Percentiles rank a stretch among this genome's conserved stretches.
Evolutionary conservation across 2,329 filamentous ascomycete genomes (phyloP).

Genomic region (Sarocladium oryzae): DNA sequence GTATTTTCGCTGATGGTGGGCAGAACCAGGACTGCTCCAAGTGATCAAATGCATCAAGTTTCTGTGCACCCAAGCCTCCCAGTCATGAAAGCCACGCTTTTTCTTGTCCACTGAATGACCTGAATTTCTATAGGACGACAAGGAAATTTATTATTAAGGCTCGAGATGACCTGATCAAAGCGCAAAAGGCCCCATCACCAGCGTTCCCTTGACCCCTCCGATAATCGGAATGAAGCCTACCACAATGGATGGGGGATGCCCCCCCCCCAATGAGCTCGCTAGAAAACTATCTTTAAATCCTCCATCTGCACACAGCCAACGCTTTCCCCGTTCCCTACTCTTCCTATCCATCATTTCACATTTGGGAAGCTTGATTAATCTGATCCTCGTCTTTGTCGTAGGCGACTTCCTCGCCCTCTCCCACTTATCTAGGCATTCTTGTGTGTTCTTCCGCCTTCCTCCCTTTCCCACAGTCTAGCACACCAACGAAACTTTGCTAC

Average conservation of each 20-base stretch:
- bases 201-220: conserved; percentile 2
- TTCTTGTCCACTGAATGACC: too few relatives aligned
- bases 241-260: background rate
- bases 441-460: background rate
- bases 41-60: too few relatives aligned
- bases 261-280: conserved; percentile 3
- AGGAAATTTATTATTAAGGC: too few relatives aligned
- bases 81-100: too few relatives aligned
- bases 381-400: background rate
- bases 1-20: too few relatives aligned
- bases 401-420: background rate
- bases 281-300: conserved; percentile 6
- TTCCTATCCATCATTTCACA: background rate
- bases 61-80: too few relatives aligned
- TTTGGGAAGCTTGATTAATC: background rate
- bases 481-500: too few relatives aligned
- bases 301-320: background rate
- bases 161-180: background rate
- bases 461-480: too few relatives aligned
- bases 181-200: conserved; percentile 1
- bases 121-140: too few relatives aligned
- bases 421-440: background rate
- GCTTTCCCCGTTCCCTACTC: background rate
- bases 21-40: too few relatives aligned
- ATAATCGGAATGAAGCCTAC: conserved; percentile 7